Conservation (phyloP, 257 asterid genomes). For the Handroanthus guayacan region DNA sequence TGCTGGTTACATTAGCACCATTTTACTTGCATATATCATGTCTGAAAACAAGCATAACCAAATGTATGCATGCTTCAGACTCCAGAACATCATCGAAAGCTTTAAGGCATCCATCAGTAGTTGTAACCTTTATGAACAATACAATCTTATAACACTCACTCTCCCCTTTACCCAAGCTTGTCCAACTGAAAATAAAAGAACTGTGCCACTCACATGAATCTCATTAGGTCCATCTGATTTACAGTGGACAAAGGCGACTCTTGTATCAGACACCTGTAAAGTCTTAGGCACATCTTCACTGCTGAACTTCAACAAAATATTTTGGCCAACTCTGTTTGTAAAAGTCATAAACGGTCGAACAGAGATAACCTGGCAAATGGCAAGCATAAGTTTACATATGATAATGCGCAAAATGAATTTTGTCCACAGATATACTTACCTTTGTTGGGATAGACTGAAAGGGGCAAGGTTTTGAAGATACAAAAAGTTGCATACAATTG, state of each 20-base stretch:
- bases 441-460: constrained; percentile 93
- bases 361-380: constrained; percentile 71
- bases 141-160: constrained; percentile 17
- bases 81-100: constrained; percentile 13
- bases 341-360: constrained; percentile 89
- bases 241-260: constrained; percentile 73
- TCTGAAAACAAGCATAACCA: constrained; percentile 7
- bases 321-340: constrained; percentile 92
- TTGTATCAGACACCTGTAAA: constrained; percentile 72
- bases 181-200: constrained; percentile 20
- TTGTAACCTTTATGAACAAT: constrained; percentile 6
- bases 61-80: constrained; percentile 10
- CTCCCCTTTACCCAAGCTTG: constrained; percentile 1
- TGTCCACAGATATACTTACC: constrained; percentile 56
- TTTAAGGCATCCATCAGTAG: constrained; percentile 23
- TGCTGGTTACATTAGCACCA: constrained; percentile 22
- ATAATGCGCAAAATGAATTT: constrained; percentile 26
- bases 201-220: constrained; percentile 70
- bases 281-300: constrained; percentile 85
- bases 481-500: constrained; percentile 77
- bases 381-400: constrained; percentile 37
- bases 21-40: constrained; percentile 5
- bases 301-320: constrained; percentile 72
- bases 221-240: constrained; percentile 64
- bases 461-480: constrained; percentile 86